Evolutionary conservation across 805 yeast genomes (phyloP), one percentile per base, ranked within the genome.

Genomic region (Ogataea paradorogensis): DNA sequence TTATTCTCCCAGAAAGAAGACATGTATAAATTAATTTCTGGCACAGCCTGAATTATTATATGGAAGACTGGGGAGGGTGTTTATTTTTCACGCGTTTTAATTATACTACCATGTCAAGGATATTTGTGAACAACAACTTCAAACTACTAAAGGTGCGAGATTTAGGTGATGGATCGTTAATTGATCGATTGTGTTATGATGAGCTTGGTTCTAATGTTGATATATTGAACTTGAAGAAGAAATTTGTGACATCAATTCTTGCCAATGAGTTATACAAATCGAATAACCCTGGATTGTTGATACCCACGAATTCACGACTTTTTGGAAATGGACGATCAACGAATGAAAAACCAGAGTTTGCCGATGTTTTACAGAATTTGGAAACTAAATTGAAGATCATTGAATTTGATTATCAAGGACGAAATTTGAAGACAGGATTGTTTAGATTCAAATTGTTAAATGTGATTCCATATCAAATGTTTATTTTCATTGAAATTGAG

Each of bases 1-100:
- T 78, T 74, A 37, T 73, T 67, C 14, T 69, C 70, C 77, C 77
- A 73, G 25, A 30, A 30, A 42, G 71, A 73, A 1, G 70, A 60
- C 52, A 66, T 59, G 15, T 14, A 13, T 21, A 18, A 9, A 21
- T 21, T 23, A 14, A 13, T 31, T 23, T 21, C 9, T 14, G n/a
- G 27, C 27, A 31, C 34, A 13, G 32, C 21, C 31, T 3, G 31
- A 15, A 27, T 13, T 14, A 20, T 18, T 14, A 20, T 18, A 38
- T 24, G 15, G 27, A 14, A 6, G 21, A n/a, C 11, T 18, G n/a
- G 5, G 31, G 18, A 8, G 31, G n/a, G 31, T 34, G 27, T 28
- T 35, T 27, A 27, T 35, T 38, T 38, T 38, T 15, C 42, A 38
- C 42, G 42, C 42, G 42, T 38, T 38, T 27, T 38, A 32, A 30